Evolutionary conservation across 2,329 filamentous ascomycete species (phyloP).

Genomic region (Phyllosticta citriasiana): DNA sequence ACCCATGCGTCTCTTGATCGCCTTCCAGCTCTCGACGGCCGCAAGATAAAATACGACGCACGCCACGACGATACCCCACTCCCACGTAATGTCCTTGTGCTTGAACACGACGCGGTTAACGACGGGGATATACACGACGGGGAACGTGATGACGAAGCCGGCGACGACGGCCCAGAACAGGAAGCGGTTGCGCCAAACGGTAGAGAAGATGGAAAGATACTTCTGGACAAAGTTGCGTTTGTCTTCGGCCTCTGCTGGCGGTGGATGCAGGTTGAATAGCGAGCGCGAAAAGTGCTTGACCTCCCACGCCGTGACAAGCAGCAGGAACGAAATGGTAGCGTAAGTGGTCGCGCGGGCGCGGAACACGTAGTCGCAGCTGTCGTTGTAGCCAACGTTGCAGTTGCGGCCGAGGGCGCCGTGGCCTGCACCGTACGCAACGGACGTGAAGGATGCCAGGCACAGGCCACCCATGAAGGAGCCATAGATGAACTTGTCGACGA

Average conservation of each 20-base stretch:
- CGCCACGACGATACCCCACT: conserved; percentile 36
- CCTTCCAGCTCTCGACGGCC: conserved; percentile 37
- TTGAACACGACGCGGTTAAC: conserved; percentile 38
- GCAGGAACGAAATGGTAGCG: conserved; percentile 33
- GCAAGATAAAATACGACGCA: conserved; percentile 32
- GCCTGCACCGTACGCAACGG: conserved; percentile 35
- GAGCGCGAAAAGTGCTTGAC: conserved; percentile 36
- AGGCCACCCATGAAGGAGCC: conserved; percentile 36
- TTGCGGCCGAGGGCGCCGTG: conserved; percentile 33
- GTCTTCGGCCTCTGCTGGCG: conserved; percentile 10
- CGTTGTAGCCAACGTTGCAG: conserved; percentile 36
- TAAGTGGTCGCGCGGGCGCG: conserved; percentile 37
- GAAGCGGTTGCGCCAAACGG: conserved; percentile 34
- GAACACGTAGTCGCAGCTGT: conserved; percentile 33
- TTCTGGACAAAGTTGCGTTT: conserved; percentile 14
- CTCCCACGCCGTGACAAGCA: conserved; percentile 39
- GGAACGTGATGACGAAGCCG: conserved; percentile 33
- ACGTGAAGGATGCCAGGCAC: conserved; percentile 35
- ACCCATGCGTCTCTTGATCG: conserved; percentile 29
- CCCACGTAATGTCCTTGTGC: conserved; percentile 34
- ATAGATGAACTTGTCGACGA: conserved; percentile 40
- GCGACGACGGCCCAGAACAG: conserved; percentile 35
- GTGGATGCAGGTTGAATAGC: conserved; percentile 37
- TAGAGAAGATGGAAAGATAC: conserved; percentile 27
- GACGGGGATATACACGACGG: conserved; percentile 36